Evolutionary conservation across 352 stramenopile genomes (phyloP), one percentile per base, ranked within the genome.

Genomic region (Phytophthora rubi): DNA sequence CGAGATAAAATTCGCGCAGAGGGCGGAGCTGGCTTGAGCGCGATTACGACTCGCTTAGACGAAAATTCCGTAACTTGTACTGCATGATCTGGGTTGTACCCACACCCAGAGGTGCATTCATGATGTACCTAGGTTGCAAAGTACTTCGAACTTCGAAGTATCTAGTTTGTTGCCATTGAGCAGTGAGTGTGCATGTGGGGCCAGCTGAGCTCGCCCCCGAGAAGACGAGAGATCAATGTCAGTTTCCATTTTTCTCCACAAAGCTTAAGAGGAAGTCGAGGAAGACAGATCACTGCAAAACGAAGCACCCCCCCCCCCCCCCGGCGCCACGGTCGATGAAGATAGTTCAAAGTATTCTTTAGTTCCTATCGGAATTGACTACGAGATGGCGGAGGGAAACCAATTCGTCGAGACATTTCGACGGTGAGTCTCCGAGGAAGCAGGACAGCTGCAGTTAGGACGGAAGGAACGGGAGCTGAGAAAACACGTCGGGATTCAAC

Each of bases 281-380:
- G 21, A 54, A 54, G 48, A 54, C 26, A 28, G 26, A 28, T 28
- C 26, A 28, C n/a, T n/a, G n/a, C n/a, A n/a, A n/a, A n/a, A n/a
- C n/a, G n/a, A n/a, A n/a, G n/a, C n/a, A n/a, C n/a, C n/a, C n/a
- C n/a, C n/a, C n/a, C n/a, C n/a, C n/a, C n/a, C n/a, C n/a, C n/a
- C n/a, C n/a, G n/a, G n/a, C n/a, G n/a, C n/a, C n/a, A n/a, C n/a
- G 35, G 48, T 54, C 48, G 48, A 54, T 21, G 21, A 54, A 54
- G 48, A 54, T 21, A 54, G 48, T 35, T 54, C 48, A 54, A 51
- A 28, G 44, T 51, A 51, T 28, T 28, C n/a, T 51, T 51, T 51
- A 51, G 44, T 28, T 51, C 44, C 44, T 51, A 28, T 28, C 44
- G 44, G 44, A 51, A 51, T 51, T 12, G 44, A 51, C 44, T 51